Evolutionary conservation across 306 rosid species (phyloP), one percentile per base, ranked within the genome.

Genomic region (Cyamopsis tetragonoloba): DNA sequence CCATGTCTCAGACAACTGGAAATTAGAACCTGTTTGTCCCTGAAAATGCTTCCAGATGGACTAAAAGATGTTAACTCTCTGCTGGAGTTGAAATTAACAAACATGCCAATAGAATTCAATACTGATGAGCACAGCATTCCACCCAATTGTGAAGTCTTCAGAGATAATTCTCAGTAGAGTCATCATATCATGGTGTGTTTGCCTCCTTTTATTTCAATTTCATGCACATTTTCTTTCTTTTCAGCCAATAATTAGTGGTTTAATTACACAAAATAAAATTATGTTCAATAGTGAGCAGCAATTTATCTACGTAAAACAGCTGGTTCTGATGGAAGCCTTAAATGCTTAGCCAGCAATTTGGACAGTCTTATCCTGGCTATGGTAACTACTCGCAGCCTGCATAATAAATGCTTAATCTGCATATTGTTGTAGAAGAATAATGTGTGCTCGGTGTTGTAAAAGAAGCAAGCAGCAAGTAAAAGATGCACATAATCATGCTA

Each of bases 1-100:
- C 78, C 56, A 4, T 55, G 11, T 20, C 80, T 79, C 13, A 73
- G 69, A 54, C 80, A 79, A 22, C 22, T 83, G 9, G 87, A 82
- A 79, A 75, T 76, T 23, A 65, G 82, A 39, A 48, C 69, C 0
- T 79, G 84, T 70, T 6, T 0, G 0, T 2, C 4, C 9, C 24
- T 79, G 19, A 43, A 12, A 69, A 24, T 9, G 56, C 78, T 73
- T 54, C 80, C 80, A 0, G 7, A 39, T 4, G 80, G 78, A n/a
- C 57, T 83, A 22, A 6, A 11, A 42, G 20, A 73, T 58, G 47
- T 83, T 4, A 64, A 19, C 49, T 27, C 30, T 15, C 78, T 72
- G 3, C 26, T 11, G 30, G 80, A 83, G 59, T 51, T 83, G 77
- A 83, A 68, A 39, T 24, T 79, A n/a, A 76, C 77, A 34, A 26